These are phyloP conservation scores for Dioscorea dumetorum DNA, from an alignment of 106 monocot species.

Conservation along the genomic window DNA sequence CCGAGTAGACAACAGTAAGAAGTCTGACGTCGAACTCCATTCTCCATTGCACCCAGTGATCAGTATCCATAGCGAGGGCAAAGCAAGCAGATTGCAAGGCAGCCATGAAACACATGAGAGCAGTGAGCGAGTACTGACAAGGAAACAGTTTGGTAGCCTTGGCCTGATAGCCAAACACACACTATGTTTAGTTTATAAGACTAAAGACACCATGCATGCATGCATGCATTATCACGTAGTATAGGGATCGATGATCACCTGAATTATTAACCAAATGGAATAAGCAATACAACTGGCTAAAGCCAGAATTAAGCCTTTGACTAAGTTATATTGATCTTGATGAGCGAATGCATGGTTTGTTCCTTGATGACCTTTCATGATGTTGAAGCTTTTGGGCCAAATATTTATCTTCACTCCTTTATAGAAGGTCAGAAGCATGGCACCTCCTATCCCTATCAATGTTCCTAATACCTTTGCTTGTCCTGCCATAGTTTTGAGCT, in stretches of 20 bases:
- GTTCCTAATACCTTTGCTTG: constrained; percentile 69
- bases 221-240: not conserved
- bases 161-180: constrained; percentile 22
- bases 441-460: constrained; percentile 55
- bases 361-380: constrained; percentile 7
- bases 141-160: constrained; percentile 48
- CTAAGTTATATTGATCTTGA: constrained; percentile 18
- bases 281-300: constrained; percentile 52
- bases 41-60: constrained; percentile 35
- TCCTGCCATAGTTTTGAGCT: constrained; percentile 18
- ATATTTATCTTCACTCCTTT: constrained; percentile 44
- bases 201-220: not conserved
- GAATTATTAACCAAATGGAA: constrained; percentile 70
- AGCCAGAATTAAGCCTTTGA: constrained; percentile 41
- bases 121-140: constrained; percentile 41
- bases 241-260: constrained; percentile 56
- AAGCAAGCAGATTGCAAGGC: constrained; percentile 18
- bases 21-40: constrained; percentile 44
- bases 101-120: constrained; percentile 49
- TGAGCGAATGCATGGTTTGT: not conserved
- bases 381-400: constrained; percentile 37
- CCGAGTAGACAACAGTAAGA: constrained; percentile 33
- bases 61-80: constrained; percentile 28
- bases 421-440: constrained; percentile 83
- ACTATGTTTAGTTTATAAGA: no score